A percentile compares a stretch with the other conserved stretches of the same genome.
These are phyloP conservation scores for Diplocarpon rosae DNA, from an alignment of 2,329 filamentous ascomycete genomes.

Conservation along the genomic window DNA sequence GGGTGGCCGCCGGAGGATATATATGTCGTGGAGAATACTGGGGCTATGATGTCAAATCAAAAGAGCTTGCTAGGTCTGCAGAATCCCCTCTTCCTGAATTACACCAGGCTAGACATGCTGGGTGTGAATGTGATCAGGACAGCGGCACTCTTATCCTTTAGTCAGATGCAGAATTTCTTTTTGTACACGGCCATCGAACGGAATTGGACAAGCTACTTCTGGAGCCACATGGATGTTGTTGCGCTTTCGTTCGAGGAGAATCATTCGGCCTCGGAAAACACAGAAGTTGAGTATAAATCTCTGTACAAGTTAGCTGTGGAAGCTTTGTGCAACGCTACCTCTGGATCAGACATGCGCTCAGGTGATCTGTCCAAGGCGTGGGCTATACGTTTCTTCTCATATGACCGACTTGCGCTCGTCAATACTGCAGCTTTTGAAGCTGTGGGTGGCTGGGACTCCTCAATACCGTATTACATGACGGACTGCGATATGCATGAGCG, in stretches of 20 bases:
- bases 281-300: constrained; percentile 7
- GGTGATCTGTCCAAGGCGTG: constrained; percentile 25
- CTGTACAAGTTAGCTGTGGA: constrained; percentile 15
- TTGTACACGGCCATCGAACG: constrained; percentile 35
- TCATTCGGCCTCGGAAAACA: constrained; percentile 6
- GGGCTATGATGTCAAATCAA: constrained; percentile 42
- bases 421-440: constrained; percentile 39
- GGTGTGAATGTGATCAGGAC: constrained; percentile 41
- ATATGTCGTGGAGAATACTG: constrained; percentile 48
- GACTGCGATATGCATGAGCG: constrained; percentile 41
- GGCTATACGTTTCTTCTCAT: constrained; percentile 44
- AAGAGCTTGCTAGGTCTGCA: constrained; percentile 36
- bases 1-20: constrained; percentile 48
- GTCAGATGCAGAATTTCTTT: constrained; percentile 45
- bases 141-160: constrained; percentile 41
- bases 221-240: constrained; percentile 45
- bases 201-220: constrained; percentile 40
- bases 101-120: constrained; percentile 37
- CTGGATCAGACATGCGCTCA: constrained; percentile 1
- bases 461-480: constrained; percentile 46
- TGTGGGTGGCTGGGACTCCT: constrained; percentile 42
- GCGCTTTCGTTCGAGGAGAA: constrained; percentile 33
- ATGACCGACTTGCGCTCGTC: constrained; percentile 46
- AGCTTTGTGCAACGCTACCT: constrained; percentile 5
- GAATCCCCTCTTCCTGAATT: constrained; percentile 46